These are phyloP conservation scores for Fusarium oligoseptatum DNA, from an alignment of 2,329 filamentous ascomycete genomes.

Conservation along the genomic window DNA sequence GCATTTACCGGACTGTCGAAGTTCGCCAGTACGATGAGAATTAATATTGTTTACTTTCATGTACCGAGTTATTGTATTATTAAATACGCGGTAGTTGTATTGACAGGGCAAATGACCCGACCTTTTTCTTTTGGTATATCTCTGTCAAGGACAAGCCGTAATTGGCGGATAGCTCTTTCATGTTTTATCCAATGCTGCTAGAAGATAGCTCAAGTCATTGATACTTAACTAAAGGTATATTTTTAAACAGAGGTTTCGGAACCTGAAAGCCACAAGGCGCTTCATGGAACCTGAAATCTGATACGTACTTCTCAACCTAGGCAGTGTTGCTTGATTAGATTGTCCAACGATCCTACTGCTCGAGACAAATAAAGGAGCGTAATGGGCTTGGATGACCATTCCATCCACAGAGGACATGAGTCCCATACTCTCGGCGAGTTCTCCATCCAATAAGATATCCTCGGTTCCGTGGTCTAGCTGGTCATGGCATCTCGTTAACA, in stretches of 20 bases:
- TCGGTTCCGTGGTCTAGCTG: conserved; percentile 43
- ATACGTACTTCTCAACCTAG: no score
- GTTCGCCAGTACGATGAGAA: conserved; percentile 25
- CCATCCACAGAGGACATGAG: neutral
- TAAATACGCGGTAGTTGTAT: neutral
- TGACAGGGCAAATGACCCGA: neutral
- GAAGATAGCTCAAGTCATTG: no score
- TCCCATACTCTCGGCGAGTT: neutral
- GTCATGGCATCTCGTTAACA: conserved; percentile 44
- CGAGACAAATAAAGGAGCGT: no score
- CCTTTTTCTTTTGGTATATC: neutral
- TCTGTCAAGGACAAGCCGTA: neutral
- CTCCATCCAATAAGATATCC: neutral
- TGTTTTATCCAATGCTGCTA: neutral
- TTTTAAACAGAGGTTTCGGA: no score
- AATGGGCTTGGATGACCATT: neutral
- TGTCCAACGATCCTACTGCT: no score
- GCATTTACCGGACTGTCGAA: conserved; percentile 27
- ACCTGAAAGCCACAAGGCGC: no score
- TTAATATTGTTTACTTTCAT: neutral
- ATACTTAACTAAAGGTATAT: no score
- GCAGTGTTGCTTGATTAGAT: no score
- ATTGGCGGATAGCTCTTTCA: neutral
- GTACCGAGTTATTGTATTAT: neutral
- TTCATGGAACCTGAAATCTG: no score